Evolutionary conservation across 78 protist species (phyloP).

Genomic region (Bodo saltans): DNA sequence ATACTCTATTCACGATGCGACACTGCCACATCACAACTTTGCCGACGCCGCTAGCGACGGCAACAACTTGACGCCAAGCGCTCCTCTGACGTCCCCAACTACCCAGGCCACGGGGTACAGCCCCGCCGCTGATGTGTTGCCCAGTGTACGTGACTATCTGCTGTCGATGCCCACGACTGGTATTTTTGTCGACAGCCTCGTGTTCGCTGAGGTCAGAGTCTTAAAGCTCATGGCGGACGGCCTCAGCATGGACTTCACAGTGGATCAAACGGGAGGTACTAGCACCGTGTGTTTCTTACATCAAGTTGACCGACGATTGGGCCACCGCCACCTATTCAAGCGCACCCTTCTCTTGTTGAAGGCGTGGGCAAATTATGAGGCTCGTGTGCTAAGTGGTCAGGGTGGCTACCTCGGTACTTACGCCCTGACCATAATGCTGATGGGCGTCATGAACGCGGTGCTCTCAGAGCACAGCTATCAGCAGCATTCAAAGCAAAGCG

Average conservation of each 20-base stretch:
- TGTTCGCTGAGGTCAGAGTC: constrained; percentile 42
- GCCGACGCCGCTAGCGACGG: background rate
- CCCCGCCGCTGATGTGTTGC: background rate
- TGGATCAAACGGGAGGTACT: constrained; percentile 43
- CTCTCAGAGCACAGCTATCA: background rate
- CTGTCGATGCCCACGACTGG: background rate
- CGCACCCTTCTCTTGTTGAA: constrained; percentile 29
- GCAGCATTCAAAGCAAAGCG: background rate
- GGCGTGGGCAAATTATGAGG: constrained; percentile 47
- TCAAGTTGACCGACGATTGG: constrained; percentile 3
- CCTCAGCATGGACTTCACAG: constrained; percentile 36
- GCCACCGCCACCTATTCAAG: constrained; percentile 42
- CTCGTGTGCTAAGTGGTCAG: constrained; percentile 31
- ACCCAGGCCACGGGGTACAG: background rate
- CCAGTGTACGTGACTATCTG: background rate
- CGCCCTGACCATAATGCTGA: constrained; percentile 28
- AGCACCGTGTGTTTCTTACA: constrained; percentile 34
- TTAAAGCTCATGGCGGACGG: constrained; percentile 33
- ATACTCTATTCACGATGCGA: background rate
- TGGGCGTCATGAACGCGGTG: constrained; percentile 5
- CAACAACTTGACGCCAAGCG: background rate
- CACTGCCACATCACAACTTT: background rate
- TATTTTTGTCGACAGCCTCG: background rate
- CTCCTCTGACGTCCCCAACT: background rate
- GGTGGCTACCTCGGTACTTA: constrained; percentile 32